phyloP scores from a whole-genome alignment of 2,329 filamentous ascomycete species.

The Fusarium irregulare region DNA sequence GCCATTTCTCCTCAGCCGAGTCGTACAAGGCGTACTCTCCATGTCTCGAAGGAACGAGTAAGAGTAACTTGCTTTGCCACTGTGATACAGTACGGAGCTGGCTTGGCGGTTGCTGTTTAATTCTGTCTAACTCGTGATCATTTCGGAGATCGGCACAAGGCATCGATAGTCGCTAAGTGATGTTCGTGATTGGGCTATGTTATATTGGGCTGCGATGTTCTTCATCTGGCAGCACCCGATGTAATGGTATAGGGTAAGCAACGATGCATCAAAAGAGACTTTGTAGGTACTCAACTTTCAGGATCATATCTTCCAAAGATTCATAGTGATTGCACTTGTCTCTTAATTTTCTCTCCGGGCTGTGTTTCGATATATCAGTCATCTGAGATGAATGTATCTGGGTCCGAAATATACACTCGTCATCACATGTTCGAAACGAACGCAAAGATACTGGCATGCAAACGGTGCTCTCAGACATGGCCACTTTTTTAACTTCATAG shows the following conservation, averaged over 20 bases:
- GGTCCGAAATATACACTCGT: not conserved
- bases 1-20: conserved; percentile 19
- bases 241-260: conserved; percentile 14
- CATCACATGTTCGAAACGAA: no score
- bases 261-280: not conserved
- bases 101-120: conserved; percentile 1
- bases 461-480: no score
- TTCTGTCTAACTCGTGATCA: conserved; percentile 2
- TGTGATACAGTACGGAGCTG: not conserved
- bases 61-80: not conserved
- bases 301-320: not conserved
- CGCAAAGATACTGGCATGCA: no score
- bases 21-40: conserved; percentile 1
- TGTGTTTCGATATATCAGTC: not conserved
- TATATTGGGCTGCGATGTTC: not conserved
- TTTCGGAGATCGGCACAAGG: conserved; percentile 29
- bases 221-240: not conserved
- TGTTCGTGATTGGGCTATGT: conserved; percentile 17
- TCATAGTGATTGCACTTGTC: not conserved
- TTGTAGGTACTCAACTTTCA: not conserved
- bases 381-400: not conserved
- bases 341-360: not conserved
- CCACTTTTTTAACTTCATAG: not conserved
- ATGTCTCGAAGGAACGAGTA: not conserved
- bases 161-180: conserved; percentile 16